A percentile compares a stretch with the other conserved stretches of the same genome.
phyloP scores from a whole-genome alignment of 805 yeast genomes.

The Nakazawaea ernobii region DNA sequence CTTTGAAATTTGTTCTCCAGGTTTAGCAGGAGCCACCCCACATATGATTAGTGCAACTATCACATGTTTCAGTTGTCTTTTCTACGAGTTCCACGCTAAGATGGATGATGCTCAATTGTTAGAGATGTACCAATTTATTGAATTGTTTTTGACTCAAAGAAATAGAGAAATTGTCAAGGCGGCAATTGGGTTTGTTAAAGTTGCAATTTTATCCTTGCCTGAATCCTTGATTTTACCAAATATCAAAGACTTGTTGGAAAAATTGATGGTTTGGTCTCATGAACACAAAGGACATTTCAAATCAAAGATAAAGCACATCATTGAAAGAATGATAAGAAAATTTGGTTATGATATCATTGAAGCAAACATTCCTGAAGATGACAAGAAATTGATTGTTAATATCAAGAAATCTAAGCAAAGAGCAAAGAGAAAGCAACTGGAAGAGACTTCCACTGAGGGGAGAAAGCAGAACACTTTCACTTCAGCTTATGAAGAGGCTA shows the following conservation, averaged over 20 bases:
- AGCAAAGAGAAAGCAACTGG: slow-evolving; percentile 65
- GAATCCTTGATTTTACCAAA: slow-evolving; percentile 65
- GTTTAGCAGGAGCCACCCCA: slow-evolving; percentile 88
- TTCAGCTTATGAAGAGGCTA: slow-evolving; percentile 90
- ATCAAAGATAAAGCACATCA: slow-evolving; percentile 84
- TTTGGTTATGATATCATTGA: slow-evolving; percentile 88
- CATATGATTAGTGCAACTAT: slow-evolving; percentile 97
- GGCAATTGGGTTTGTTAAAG: slow-evolving; percentile 90
- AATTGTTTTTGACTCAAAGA: slow-evolving; percentile 82
- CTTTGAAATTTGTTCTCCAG: slow-evolving; percentile 93
- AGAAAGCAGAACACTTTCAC: slow-evolving; percentile 38
- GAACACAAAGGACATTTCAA: slow-evolving; percentile 96
- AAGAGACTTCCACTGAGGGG: slow-evolving; percentile 20
- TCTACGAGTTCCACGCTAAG: slow-evolving; percentile 75
- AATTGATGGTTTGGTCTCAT: slow-evolving; percentile 87
- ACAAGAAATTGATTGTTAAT: slow-evolving; percentile 73
- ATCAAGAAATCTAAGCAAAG: slow-evolving; percentile 84
- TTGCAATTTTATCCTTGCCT: slow-evolving; percentile 78
- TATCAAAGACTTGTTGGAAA: slow-evolving; percentile 58
- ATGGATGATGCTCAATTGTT: slow-evolving; percentile 54
- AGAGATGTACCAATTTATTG: slow-evolving; percentile 83
- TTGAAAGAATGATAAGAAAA: slow-evolving; percentile 86
- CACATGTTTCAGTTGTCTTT: slow-evolving; percentile 80
- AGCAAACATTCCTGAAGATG: slow-evolving; percentile 83
- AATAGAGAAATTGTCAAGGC: slow-evolving; percentile 92